Evolutionary conservation across 1,284 basidiomycete species (phyloP), one percentile per base, ranked within the genome.

Genomic region (Trichosporon sp.): DNA sequence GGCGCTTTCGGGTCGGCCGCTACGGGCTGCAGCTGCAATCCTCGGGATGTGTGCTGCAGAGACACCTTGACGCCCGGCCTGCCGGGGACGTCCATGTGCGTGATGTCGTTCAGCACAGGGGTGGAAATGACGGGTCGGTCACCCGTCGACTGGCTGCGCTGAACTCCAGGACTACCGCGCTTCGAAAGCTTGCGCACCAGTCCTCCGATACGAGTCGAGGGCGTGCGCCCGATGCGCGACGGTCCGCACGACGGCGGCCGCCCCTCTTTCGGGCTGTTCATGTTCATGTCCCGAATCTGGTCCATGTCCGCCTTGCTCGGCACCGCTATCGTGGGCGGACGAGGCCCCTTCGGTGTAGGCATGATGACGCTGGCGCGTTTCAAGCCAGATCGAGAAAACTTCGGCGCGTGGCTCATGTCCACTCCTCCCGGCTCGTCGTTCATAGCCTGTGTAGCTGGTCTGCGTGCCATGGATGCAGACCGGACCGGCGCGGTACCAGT

Each of bases 51-150:
- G 19, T 54, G 51, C 51, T 54, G 51, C 51, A 54, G 19, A 19
- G 51, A 54, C 7, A 54, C 51, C 8, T 54, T 54, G 51, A 54
- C 11, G 0, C 51, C 51, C 3, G 19, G 51, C 7, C 19, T 19
- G 21, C 51, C 51, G 51, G 51, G 51, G 14, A 54, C 51, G 11
- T 54, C 51, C 51, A 54, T 54, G 51, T 54, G 51, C 7, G 51
- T 54, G 19, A 54, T 54, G 51, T 54, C 51, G n/a, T 54, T 19
- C 51, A 54, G 19, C 10, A 54, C 21, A 4, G 51, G 51, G 4
- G 14, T 16, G 0, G 51, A 54, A 8, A 54, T 54, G 6, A 21
- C 48, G 2, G 48, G 21, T 5, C 19, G 48, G 48, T 19, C 26
- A 19, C 48, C 21, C 6, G 48, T 54, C n/a, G 48, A 54, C 19